These are phyloP conservation scores for Arthromyces matolae DNA, from an alignment of 768 basidiomycete species.

Conservation along the genomic window DNA sequence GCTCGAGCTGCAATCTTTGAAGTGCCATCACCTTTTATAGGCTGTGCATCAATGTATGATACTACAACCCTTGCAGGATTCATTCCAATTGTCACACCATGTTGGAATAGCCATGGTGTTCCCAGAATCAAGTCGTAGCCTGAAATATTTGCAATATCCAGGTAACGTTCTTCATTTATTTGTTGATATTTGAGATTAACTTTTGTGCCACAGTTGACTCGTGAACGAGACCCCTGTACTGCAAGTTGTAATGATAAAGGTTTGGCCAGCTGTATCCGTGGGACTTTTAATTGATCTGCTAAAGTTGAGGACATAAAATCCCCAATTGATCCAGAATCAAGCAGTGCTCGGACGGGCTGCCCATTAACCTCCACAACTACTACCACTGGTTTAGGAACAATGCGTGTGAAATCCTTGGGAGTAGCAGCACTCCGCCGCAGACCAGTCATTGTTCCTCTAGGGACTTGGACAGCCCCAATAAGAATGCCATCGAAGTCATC, in stretches of 20 bases:
- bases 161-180: neutral
- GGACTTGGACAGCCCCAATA: neutral
- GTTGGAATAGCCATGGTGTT: constrained; percentile 2
- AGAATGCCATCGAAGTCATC: neutral
- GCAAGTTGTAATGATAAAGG: neutral
- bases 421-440: constrained; percentile 24
- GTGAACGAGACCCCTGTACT: neutral
- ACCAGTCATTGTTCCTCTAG: neutral
- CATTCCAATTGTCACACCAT: neutral
- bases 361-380: neutral
- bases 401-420: constrained; percentile 14
- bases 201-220: neutral
- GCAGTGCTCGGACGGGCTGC: neutral
- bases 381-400: neutral
- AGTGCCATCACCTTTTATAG: neutral
- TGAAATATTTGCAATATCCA: neutral
- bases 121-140: no score
- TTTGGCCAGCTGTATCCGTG: neutral
- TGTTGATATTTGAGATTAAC: neutral
- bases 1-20: neutral
- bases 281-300: neutral
- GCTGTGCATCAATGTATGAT: neutral
- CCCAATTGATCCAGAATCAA: neutral
- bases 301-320: neutral
- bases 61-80: neutral